A percentile compares a stretch with the other conserved stretches of the same genome.
Conservation (phyloP, 345 rosid species). For the Populus euphratica region DNA sequence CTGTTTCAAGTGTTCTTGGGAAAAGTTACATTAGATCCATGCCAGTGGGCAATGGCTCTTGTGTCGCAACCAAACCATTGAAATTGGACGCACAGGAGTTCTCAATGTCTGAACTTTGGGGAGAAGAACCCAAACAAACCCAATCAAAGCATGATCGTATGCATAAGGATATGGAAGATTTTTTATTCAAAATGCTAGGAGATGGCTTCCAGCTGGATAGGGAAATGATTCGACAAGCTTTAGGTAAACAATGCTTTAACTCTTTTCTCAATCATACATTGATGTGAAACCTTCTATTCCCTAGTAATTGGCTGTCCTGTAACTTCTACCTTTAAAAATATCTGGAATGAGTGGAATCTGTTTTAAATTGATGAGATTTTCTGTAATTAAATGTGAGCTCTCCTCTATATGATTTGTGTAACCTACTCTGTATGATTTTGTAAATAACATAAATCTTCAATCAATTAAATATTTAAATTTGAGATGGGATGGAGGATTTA, state of each 20-base stretch:
- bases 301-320: not conserved
- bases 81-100: slow-evolving; percentile 38
- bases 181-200: slow-evolving; percentile 49
- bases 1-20: slow-evolving; percentile 44
- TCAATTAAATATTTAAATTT: not conserved
- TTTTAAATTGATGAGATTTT: not conserved
- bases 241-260: slow-evolving; percentile 34
- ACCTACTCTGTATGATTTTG: not conserved
- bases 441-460: not conserved
- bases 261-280: not conserved
- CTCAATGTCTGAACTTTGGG: slow-evolving; percentile 35
- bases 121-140: slow-evolving; percentile 16
- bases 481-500: not conserved
- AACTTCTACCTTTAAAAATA: not conserved
- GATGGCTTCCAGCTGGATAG: slow-evolving; percentile 44
- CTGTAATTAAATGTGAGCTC: not conserved
- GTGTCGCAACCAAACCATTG: slow-evolving; percentile 38
- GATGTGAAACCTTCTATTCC: not conserved
- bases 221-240: slow-evolving; percentile 31
- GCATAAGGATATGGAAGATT: slow-evolving; percentile 44
- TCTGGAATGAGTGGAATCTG: not conserved
- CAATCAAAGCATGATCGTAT: slow-evolving; percentile 17
- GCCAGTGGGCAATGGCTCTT: slow-evolving; percentile 27
- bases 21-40: slow-evolving; percentile 36
- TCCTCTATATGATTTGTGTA: not conserved